A percentile compares a stretch with the other conserved stretches of the same genome.
phyloP scores from a whole-genome alignment of 768 basidiomycete species.

The Termitomyces sp. region DNA sequence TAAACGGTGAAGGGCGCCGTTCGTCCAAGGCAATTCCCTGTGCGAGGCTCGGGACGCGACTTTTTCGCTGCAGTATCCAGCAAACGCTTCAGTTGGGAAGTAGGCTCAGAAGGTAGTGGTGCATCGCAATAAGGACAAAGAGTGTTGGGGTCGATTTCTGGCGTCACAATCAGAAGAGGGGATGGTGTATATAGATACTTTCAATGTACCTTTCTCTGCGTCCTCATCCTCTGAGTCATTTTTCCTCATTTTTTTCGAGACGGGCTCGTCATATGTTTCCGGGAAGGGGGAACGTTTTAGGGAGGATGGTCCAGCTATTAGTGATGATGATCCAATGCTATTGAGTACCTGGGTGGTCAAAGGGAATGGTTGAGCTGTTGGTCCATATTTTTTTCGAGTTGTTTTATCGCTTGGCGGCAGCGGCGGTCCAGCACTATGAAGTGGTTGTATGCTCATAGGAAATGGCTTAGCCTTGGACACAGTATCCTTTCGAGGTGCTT shows the following conservation, averaged over 20 bases:
- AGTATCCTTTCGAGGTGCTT: background rate
- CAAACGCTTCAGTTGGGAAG: constrained; percentile 50
- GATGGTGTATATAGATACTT: constrained; percentile 8
- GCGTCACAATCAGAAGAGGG: constrained; percentile 16
- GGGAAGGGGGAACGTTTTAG: constrained; percentile 22
- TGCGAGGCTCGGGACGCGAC: constrained; percentile 58
- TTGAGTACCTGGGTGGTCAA: constrained; percentile 42
- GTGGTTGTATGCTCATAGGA: constrained; percentile 43
- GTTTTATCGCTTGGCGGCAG: background rate
- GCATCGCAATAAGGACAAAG: constrained; percentile 83
- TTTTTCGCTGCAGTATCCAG: constrained; percentile 45
- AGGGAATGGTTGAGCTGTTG: constrained; percentile 33
- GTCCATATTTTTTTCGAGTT: background rate
- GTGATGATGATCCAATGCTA: constrained; percentile 22
- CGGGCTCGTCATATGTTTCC: constrained; percentile 23
- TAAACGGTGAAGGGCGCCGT: constrained; percentile 52
- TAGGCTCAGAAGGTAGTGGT: constrained; percentile 55
- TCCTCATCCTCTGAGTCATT: background rate
- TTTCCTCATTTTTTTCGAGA: constrained; percentile 27
- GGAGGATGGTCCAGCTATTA: constrained; percentile 9
- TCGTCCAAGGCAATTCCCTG: constrained; percentile 60
- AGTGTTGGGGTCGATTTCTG: constrained; percentile 52
- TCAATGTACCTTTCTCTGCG: constrained; percentile 34
- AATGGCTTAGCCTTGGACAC: constrained; percentile 27
- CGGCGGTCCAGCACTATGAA: constrained; percentile 27